phyloP scores from a whole-genome alignment of 2,329 filamentous ascomycete genomes.

The Alternaria rosae region DNA sequence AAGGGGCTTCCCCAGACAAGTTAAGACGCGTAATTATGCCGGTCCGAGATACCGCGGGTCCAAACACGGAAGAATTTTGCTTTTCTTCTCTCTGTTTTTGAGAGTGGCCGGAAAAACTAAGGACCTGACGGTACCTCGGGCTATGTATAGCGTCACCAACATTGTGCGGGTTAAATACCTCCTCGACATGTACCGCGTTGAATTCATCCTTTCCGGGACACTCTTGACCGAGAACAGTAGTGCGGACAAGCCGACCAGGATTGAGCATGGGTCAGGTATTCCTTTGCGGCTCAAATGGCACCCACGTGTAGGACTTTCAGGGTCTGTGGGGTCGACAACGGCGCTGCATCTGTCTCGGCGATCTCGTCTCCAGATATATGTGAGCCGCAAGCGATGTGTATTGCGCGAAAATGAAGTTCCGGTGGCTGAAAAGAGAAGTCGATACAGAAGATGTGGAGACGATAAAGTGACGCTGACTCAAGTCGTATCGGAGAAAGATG shows the following conservation, averaged over 20 bases:
- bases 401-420: constrained; percentile 4
- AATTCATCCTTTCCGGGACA: background rate
- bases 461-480: background rate
- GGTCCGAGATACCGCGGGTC: background rate
- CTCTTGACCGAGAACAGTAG: background rate
- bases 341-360: background rate
- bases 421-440: constrained; percentile 1
- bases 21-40: background rate
- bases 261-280: background rate
- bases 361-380: background rate
- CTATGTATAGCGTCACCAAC: constrained; percentile 11
- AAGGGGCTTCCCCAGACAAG: background rate
- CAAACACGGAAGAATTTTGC: constrained; percentile 2
- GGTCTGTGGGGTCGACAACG: background rate
- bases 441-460: background rate
- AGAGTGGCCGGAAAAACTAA: constrained; percentile 2
- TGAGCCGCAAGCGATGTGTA: background rate
- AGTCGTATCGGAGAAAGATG: background rate
- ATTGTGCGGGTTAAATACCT: constrained; percentile 10
- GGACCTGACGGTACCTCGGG: constrained; percentile 13
- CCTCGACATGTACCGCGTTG: constrained; percentile 8
- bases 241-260: background rate
- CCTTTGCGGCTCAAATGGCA: background rate
- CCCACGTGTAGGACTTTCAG: background rate
- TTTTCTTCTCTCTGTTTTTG: background rate